Evolutionary conservation across 768 basidiomycete genomes (phyloP).

Genomic region (Lactarius tabidus): DNA sequence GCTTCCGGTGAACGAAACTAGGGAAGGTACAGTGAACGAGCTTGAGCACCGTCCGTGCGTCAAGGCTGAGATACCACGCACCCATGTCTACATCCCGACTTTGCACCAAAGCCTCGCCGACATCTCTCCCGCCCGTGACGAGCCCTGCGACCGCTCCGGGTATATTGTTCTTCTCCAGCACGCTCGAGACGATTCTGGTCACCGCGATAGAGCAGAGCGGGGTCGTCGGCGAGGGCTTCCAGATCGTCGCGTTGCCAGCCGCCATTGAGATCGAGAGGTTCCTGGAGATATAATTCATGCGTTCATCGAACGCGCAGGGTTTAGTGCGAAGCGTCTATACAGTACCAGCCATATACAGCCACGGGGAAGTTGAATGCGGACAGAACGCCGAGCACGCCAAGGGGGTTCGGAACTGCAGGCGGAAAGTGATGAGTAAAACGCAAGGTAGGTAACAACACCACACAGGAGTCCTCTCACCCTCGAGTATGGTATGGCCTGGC

Average conservation of each 20-base stretch:
- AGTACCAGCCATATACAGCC: conserved; percentile 92
- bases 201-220: conserved; percentile 89
- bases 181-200: conserved; percentile 74
- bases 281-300: conserved; percentile 47
- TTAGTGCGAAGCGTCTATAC: conserved; percentile 26
- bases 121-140: conserved; percentile 76
- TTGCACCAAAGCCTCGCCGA: conserved; percentile 74
- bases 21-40: neutral
- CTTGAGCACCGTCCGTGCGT: neutral
- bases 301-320: conserved; percentile 18
- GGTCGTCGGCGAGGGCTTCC: conserved; percentile 92
- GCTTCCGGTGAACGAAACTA: conserved; percentile 95
- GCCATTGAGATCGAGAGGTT: conserved; percentile 86
- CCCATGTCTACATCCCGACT: conserved; percentile 75
- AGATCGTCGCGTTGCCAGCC: conserved; percentile 88
- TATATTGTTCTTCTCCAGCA: conserved; percentile 78
- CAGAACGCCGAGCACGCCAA: conserved; percentile 66
- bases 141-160: conserved; percentile 82
- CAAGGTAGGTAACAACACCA: too few relatives aligned
- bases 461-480: conserved; percentile 49
- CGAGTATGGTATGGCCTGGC: conserved; percentile 85
- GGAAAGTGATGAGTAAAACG: neutral
- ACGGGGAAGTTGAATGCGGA: conserved; percentile 97
- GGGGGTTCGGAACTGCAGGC: conserved; percentile 81
- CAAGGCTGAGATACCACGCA: conserved; percentile 32